Conservation (phyloP, 352 stramenopile genomes). For the Globisporangium barbulae region DNA sequence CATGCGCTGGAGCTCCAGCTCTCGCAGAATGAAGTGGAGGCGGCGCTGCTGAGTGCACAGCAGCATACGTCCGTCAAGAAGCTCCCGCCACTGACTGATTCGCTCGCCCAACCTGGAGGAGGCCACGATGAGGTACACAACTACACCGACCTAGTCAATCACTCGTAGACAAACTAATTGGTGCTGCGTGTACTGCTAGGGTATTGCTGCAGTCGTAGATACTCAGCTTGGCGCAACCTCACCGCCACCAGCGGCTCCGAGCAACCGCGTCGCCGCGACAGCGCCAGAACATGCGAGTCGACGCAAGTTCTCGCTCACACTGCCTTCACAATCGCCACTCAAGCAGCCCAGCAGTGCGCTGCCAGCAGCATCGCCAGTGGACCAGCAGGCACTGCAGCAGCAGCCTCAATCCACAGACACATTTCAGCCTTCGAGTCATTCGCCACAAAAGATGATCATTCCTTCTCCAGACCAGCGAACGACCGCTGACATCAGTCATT, state of each 20-base stretch:
- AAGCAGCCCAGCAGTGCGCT: neutral
- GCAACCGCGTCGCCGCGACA: slow-evolving; percentile 10
- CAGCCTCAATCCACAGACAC: slow-evolving; percentile 6
- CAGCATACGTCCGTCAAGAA: slow-evolving; percentile 34
- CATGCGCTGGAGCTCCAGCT: slow-evolving; percentile 53
- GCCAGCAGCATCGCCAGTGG: neutral
- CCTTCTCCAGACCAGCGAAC: neutral
- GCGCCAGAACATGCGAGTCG: slow-evolving; percentile 15
- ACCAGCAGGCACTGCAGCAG: neutral
- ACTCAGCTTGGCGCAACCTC: no score
- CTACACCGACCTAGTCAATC: neutral
- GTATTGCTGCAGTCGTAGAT: neutral
- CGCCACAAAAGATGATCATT: neutral
- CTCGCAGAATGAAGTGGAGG: slow-evolving; percentile 45
- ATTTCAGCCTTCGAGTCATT: neutral
- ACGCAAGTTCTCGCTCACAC: slow-evolving; percentile 10
- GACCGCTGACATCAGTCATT: neutral
- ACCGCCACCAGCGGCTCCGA: neutral
- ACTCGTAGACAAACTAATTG: no score
- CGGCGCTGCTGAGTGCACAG: slow-evolving; percentile 20
- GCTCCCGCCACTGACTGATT: slow-evolving; percentile 36
- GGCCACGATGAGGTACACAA: slow-evolving; percentile 2
- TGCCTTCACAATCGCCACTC: neutral
- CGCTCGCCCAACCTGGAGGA: neutral
- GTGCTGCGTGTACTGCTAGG: no score